These are phyloP conservation scores for Quercus engelmannii DNA, from an alignment of 306 rosid genomes.

Conservation along the genomic window DNA sequence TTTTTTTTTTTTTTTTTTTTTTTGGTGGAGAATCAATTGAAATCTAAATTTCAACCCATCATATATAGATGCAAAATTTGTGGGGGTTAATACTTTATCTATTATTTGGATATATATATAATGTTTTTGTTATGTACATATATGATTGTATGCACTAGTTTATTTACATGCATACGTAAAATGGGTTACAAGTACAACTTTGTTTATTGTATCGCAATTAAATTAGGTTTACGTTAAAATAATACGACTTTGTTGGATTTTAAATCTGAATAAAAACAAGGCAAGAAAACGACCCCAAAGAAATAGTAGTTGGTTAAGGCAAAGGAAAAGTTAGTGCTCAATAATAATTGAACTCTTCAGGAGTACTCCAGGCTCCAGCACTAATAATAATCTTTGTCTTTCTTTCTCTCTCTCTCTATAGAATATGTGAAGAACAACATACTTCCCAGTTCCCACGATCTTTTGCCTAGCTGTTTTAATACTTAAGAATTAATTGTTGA, in stretches of 20 bases:
- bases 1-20: too few species aligned
- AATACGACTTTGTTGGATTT: neutral
- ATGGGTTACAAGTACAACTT: neutral
- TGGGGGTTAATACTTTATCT: too few species aligned
- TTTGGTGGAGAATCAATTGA: too few species aligned
- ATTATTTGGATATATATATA: too few species aligned
- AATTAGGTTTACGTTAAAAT: neutral
- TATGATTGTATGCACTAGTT: too few species aligned
- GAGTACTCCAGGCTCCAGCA: neutral
- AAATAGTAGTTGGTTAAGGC: constrained; percentile 3
- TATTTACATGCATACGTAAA: too few species aligned
- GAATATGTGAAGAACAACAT: neutral
- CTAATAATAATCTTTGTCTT: neutral
- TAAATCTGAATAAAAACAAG: neutral
- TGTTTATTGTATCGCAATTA: neutral
- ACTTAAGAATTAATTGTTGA: neutral
- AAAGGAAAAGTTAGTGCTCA: constrained; percentile 10
- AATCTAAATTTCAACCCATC: too few species aligned
- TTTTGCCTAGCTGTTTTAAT: neutral
- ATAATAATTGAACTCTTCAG: constrained; percentile 23
- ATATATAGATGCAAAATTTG: too few species aligned
- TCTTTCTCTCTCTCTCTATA: neutral
- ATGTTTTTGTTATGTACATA: too few species aligned
- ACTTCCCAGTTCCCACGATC: neutral
- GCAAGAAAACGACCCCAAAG: constrained; percentile 5